phyloP scores from a whole-genome alignment of 108 stramenopile species.

The Cyclotella baltica region DNA sequence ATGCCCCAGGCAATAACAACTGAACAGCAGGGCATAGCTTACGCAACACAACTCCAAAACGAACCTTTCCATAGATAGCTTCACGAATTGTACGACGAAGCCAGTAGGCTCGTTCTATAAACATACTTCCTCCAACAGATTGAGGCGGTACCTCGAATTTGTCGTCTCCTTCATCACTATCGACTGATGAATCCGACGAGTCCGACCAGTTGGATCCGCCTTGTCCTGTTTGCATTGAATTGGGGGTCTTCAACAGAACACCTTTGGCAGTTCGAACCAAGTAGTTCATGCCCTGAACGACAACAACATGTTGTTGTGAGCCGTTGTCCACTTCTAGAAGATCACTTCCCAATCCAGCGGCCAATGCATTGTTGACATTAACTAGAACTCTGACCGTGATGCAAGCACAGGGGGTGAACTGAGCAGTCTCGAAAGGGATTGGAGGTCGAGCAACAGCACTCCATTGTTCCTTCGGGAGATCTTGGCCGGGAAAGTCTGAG shows the following conservation, averaged over 20 bases:
- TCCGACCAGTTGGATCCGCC: conserved; percentile 28
- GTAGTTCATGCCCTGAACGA: conserved; percentile 9
- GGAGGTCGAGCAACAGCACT: conserved; percentile 49
- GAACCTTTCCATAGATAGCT: conserved; percentile 85
- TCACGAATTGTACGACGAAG: conserved; percentile 79
- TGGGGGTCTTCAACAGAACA: conserved; percentile 67
- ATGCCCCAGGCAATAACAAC: conserved; percentile 21
- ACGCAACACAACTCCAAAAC: conserved; percentile 74
- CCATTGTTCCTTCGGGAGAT: conserved; percentile 40
- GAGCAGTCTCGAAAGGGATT: conserved; percentile 63
- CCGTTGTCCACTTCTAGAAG: background rate
- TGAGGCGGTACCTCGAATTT: background rate
- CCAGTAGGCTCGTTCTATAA: conserved; percentile 75
- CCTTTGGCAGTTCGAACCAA: conserved; percentile 71
- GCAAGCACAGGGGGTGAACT: conserved; percentile 72
- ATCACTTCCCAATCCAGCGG: background rate
- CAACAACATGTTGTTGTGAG: conserved; percentile 1
- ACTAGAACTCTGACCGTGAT: conserved; percentile 77
- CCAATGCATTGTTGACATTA: conserved; percentile 41
- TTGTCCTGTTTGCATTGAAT: conserved; percentile 8
- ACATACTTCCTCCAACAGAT: conserved; percentile 3
- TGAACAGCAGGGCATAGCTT: conserved; percentile 44
- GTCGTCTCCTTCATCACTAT: conserved; percentile 33
- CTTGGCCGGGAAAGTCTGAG: conserved; percentile 65
- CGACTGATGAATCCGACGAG: conserved; percentile 32